Conservation (phyloP, 2,329 filamentous ascomycete genomes). For the Orbilia oligospora region DNA sequence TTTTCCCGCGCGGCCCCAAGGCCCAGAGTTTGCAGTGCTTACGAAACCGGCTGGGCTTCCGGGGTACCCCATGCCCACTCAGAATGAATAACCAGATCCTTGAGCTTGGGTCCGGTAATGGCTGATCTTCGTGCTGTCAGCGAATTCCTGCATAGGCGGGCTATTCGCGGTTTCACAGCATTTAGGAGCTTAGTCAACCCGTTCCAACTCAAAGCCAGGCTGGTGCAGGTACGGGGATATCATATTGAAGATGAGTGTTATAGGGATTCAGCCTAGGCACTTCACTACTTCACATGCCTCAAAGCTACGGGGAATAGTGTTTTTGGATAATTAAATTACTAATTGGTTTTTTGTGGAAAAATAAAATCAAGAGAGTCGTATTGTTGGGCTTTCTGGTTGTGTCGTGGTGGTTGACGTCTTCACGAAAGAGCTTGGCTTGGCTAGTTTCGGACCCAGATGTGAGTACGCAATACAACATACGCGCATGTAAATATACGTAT, state of each 20-base stretch:
- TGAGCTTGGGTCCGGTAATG: conserved; percentile 20
- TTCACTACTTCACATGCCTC: conserved; percentile 49
- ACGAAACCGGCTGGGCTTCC: conserved; percentile 19
- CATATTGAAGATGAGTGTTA: conserved; percentile 11
- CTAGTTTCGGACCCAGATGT: conserved; percentile 41
- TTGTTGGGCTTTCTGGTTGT: not conserved
- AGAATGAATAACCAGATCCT: conserved; percentile 47
- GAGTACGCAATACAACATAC: conserved; percentile 57
- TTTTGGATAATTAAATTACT: conserved; percentile 25
- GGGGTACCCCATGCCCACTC: conserved; percentile 38
- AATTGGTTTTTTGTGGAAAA: conserved; percentile 22
- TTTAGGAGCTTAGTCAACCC: conserved; percentile 39
- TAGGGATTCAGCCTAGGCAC: conserved; percentile 52
- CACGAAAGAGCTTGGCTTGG: conserved; percentile 22
- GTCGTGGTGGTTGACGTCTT: conserved; percentile 50
- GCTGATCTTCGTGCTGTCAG: conserved; percentile 19
- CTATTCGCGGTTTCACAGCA: conserved; percentile 37
- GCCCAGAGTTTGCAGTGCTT: conserved; percentile 25
- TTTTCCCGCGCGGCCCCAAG: conserved; percentile 37
- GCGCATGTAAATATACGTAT: conserved; percentile 37
- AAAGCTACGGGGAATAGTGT: not conserved
- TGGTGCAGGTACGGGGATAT: not conserved
- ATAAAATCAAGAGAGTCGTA: conserved; percentile 1
- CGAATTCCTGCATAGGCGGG: conserved; percentile 6
- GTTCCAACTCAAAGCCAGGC: conserved; percentile 15